Conservation (phyloP, 2,329 filamentous ascomycete genomes). For the Coniochaeta hoffmannii region DNA sequence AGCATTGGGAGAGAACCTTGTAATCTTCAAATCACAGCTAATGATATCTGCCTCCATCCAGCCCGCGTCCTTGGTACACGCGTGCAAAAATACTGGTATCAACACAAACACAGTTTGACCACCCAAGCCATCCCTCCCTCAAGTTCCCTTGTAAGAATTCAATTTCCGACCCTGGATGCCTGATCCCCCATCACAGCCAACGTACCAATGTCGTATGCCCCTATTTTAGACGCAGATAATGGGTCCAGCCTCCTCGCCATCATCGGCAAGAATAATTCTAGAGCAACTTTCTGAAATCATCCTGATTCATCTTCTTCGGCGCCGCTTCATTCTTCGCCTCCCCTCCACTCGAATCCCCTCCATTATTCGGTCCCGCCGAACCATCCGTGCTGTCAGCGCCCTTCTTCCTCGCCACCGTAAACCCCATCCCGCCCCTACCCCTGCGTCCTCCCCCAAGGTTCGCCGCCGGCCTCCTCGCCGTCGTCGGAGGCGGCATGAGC, state of each 20-base stretch:
- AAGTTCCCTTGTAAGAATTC: too few species aligned
- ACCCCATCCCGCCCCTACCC: background rate
- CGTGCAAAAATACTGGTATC: too few species aligned
- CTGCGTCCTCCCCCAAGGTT: background rate
- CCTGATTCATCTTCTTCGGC: background rate
- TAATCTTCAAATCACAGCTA: too few species aligned
- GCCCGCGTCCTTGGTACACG: too few species aligned
- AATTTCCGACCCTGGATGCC: too few species aligned
- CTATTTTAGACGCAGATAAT: too few species aligned
- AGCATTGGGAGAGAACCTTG: too few species aligned
- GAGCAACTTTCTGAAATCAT: background rate
- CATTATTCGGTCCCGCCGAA: background rate
- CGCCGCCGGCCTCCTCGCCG: conserved; percentile 26
- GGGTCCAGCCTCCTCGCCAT: background rate
- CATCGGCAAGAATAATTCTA: background rate
- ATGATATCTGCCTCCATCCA: too few species aligned
- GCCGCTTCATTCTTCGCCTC: background rate
- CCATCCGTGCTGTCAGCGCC: background rate
- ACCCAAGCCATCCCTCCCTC: too few species aligned
- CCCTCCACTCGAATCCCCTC: background rate
- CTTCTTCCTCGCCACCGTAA: background rate
- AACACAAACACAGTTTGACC: too few species aligned
- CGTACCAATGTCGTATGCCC: too few species aligned
- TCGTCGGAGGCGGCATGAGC: conserved; percentile 37
- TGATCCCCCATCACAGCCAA: too few species aligned